Conservation (phyloP, 106 monocot species). For the Apostasia ramifera region DNA sequence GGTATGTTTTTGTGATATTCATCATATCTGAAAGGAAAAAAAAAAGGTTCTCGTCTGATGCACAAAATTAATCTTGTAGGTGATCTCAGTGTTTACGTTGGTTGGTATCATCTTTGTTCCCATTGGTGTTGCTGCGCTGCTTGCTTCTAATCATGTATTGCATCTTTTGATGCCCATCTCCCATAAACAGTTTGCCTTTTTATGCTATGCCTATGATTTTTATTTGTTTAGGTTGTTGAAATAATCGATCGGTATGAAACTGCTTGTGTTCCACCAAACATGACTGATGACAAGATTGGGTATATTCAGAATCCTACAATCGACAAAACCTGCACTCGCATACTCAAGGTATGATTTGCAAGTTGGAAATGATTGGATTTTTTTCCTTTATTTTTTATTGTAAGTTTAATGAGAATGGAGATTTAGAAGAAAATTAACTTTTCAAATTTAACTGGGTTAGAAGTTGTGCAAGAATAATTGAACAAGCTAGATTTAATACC, state of each 20-base stretch:
- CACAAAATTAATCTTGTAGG: slow-evolving; percentile 22
- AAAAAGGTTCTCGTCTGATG: not conserved
- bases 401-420: too few relatives aligned
- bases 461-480: too few relatives aligned
- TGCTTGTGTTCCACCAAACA: slow-evolving; percentile 36
- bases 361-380: not conserved
- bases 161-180: not conserved
- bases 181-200: not conserved
- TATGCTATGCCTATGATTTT: not conserved
- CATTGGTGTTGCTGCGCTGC: slow-evolving; percentile 58
- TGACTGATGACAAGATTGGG: slow-evolving; percentile 27
- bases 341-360: slow-evolving; percentile 34
- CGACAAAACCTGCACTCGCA: slow-evolving; percentile 48
- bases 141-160: slow-evolving; percentile 62
- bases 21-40: not conserved
- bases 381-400: not conserved
- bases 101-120: slow-evolving; percentile 73
- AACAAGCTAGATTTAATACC: too few relatives aligned
- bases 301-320: slow-evolving; percentile 43
- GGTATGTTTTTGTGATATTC: slow-evolving; percentile 27
- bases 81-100: slow-evolving; percentile 60
- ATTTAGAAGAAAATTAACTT: too few relatives aligned
- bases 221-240: slow-evolving; percentile 65
- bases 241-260: slow-evolving; percentile 70
- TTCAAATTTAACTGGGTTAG: too few relatives aligned